Conservation (phyloP, 306 rosid genomes). For the Pyrus communis region DNA sequence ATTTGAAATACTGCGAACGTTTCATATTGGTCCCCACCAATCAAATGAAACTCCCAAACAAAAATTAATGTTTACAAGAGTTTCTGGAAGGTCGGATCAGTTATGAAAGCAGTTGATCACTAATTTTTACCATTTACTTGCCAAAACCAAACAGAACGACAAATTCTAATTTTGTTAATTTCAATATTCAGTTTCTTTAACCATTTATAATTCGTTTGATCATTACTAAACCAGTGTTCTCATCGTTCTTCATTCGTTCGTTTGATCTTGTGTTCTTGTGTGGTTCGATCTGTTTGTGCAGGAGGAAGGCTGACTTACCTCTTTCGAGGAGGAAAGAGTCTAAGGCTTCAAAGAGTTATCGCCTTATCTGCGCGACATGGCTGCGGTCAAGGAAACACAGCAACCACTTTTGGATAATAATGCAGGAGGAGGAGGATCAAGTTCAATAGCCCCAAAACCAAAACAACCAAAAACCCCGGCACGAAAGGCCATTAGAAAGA, state of each 20-base stretch:
- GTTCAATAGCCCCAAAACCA: slow-evolving; percentile 1
- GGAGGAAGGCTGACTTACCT: not conserved
- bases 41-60: not conserved
- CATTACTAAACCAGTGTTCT: not conserved
- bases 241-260: not conserved
- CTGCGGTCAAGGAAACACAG: not conserved
- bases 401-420: slow-evolving; percentile 29
- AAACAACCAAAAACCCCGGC: slow-evolving; percentile 43
- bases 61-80: not conserved
- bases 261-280: too few species aligned
- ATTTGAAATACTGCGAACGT: not conserved
- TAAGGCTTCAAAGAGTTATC: not conserved
- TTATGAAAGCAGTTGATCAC: not conserved
- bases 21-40: not conserved
- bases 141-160: not conserved
- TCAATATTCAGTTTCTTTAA: not conserved
- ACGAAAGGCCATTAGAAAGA: slow-evolving; percentile 51
- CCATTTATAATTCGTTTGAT: not conserved
- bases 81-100: not conserved
- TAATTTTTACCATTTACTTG: not conserved
- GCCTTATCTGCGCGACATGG: not conserved
- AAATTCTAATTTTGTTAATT: not conserved
- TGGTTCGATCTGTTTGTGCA: not conserved
- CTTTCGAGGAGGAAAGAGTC: not conserved
- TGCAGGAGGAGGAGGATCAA: not conserved